Conservation (phyloP, 116 monocot species). For the Dioscorea cayenensis region DNA sequence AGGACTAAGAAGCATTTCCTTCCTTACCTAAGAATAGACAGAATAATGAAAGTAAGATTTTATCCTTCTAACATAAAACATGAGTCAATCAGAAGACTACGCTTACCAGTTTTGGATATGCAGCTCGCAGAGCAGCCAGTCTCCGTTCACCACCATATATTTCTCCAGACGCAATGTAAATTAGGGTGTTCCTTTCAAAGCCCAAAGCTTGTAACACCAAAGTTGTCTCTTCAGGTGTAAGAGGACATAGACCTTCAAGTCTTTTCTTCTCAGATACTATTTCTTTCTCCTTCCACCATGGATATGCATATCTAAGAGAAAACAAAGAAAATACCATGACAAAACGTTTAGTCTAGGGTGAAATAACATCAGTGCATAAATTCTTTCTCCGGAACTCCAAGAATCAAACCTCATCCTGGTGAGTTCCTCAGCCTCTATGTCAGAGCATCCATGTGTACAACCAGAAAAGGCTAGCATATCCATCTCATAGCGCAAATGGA, state of each 20-base stretch:
- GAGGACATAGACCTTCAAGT: slow-evolving; percentile 79
- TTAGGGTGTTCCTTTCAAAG: slow-evolving; percentile 42
- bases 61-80: not conserved
- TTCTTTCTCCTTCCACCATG: slow-evolving; percentile 99
- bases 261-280: slow-evolving; percentile 78
- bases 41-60: not conserved
- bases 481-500: slow-evolving; percentile 96
- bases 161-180: slow-evolving; percentile 90
- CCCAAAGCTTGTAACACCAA: slow-evolving; percentile 73
- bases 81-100: not conserved
- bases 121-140: slow-evolving; percentile 40
- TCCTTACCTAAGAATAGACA: slow-evolving; percentile 48
- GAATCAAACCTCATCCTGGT: slow-evolving; percentile 64
- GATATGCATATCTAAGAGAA: slow-evolving; percentile 59
- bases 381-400: not conserved
- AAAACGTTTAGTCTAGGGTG: not conserved
- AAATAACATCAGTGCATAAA: not conserved
- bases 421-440: slow-evolving; percentile 61
- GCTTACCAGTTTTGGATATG: slow-evolving; percentile 74
- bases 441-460: slow-evolving; percentile 77
- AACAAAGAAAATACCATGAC: not conserved
- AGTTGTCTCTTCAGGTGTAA: slow-evolving; percentile 90
- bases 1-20: slow-evolving; percentile 71
- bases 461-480: slow-evolving; percentile 96
- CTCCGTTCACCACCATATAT: slow-evolving; percentile 82